Base-by-base conservation (phyloP, 441 rosid genomes). In the Adansonia madagascariensis region DNA sequence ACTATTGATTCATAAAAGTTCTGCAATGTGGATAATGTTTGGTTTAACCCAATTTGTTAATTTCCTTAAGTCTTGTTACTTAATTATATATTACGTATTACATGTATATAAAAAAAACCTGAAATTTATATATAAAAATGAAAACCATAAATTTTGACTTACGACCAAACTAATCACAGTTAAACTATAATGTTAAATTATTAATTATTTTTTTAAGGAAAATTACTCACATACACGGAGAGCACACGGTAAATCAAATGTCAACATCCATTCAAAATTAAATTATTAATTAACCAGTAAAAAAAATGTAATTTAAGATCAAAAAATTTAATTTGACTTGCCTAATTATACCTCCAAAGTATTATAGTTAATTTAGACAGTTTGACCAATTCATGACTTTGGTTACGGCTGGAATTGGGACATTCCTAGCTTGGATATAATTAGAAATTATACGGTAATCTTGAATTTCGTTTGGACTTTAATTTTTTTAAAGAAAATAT, bases 181-280 rank as follows among this genome's bases (percentile, higher is more conserved):
- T 15, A 53, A 52, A 15, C 57, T 43, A 43, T 43, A 44, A 43
- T 9, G 4, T 43, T 17, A 20, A 2, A 44, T 20, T 10, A 18
- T 9, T 44, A 66, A 7, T 39, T 3, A 2, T 43, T 43, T 27
- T 53, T 53, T 62, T 17, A 44, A 66, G 17, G 15, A 49, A n/a
- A 22, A 7, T 35, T 35, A 47, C 0, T 31, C 2, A 4, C 27
- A 8, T 52, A 71, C 62, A 41, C 62, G 74, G 74, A 11, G 53
- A 71, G 9, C 27, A 71, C 75, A 31, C 75, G 62, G 75, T 31
- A 4, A 71, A 53, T 49, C 7, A 53, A 17, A 27, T 35, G 63
- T 53, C 49, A 9, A n/a, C 10, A 17, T 53, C 75, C 62, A n/a
- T n/a, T 53, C 31, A 35, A 71, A 15, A 44, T 44, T 18, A 44